Conservation (phyloP, 352 stramenopile species). For the Phytophthora ramorum region DNA sequence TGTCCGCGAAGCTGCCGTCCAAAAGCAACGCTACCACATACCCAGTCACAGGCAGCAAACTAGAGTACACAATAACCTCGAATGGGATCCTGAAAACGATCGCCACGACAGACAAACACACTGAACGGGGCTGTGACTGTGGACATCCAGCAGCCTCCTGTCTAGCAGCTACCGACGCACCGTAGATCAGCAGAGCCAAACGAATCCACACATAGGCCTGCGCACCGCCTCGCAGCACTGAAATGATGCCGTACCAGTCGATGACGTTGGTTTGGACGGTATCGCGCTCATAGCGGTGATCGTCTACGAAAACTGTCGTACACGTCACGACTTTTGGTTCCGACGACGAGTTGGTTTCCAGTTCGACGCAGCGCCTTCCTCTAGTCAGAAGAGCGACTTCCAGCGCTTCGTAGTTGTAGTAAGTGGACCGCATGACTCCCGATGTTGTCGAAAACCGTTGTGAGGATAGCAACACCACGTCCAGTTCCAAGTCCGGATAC, state of each 20-base stretch:
- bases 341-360: background rate
- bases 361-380: constrained; percentile 20
- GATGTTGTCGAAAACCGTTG: constrained; percentile 16
- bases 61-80: constrained; percentile 61
- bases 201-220: constrained; percentile 63
- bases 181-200: constrained; percentile 38
- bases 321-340: constrained; percentile 6
- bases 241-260: constrained; percentile 43
- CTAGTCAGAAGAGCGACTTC: constrained; percentile 43
- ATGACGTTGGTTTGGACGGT: constrained; percentile 40
- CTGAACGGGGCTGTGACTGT: background rate
- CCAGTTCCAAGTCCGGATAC: constrained; percentile 38
- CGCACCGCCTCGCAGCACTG: constrained; percentile 34
- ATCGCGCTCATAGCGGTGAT: constrained; percentile 59
- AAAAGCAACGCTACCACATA: constrained; percentile 51
- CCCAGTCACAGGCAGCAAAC: constrained; percentile 39
- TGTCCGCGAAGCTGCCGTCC: constrained; percentile 46
- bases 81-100: constrained; percentile 53
- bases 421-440: constrained; percentile 1
- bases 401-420: constrained; percentile 17
- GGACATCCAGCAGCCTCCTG: background rate
- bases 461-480: constrained; percentile 32
- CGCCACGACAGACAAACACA: background rate
- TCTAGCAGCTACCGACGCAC: constrained; percentile 24
- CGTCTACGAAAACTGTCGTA: constrained; percentile 53